Evolutionary conservation across 2,329 filamentous ascomycete species (phyloP), one percentile per base, ranked within the genome.

Genomic region (Pyricularia grisea): DNA sequence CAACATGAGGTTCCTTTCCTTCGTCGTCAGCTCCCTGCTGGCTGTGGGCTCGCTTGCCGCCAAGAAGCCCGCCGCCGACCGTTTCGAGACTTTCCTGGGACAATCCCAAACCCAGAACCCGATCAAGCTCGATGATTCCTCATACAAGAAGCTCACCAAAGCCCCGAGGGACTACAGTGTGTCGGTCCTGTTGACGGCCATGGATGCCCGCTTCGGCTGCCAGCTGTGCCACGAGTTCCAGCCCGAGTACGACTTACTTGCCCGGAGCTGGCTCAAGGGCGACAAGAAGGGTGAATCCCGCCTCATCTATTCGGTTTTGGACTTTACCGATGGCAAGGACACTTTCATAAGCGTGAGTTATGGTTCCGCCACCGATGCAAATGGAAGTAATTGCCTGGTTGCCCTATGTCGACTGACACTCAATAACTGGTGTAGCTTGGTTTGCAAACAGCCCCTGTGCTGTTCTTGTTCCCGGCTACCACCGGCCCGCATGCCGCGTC

Each of bases 381-480:
- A 27, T 23, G 27, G 25, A 63, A 20, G 4, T 3, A 30, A 30
- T 30, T 30, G 28, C 25, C 20, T 60, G 20, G n/a, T 42, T 63
- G 27, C 42, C 30, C 36, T 73, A 72, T 71, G 30, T 73, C 68
- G 28, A 63, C 17, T 71, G 28, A 68, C 69, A 68, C 65, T 67
- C 63, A 67, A 67, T 30, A 27, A 4, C 66, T 4, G 30, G 17
- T 72, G 60, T 74, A 98, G 94, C 87, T 98, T 74, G 90, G 92
- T 79, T 88, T 99, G 61, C 92, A 97, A 88, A 97, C 94, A 65
- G 95, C 95, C 7, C 95, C 95, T 1, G 90, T 98, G 58, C 85
- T 99, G 63, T 82, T 97, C 64, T 83, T 97, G 73, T 98, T 95
- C 83, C 92, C 88, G 71, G 93, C 95, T 28, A 97, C 94, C 5